Evolutionary conservation across 1,284 basidiomycete species (phyloP).

Genomic region (Neonothopanus nambi): DNA sequence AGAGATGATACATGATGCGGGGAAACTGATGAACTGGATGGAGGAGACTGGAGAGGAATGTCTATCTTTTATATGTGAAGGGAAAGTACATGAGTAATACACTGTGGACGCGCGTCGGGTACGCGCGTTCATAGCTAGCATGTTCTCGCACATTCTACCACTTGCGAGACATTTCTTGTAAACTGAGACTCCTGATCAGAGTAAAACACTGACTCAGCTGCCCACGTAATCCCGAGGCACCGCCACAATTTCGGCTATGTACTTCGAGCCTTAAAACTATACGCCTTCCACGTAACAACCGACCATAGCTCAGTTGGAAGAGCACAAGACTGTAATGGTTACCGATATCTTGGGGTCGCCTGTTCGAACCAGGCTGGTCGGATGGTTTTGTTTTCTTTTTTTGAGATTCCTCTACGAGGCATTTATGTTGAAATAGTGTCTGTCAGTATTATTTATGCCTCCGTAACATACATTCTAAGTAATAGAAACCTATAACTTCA

Average conservation of each 20-base stretch:
- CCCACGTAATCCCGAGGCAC: background rate
- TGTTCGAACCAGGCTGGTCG: constrained; percentile 16
- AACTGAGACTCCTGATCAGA: constrained; percentile 2
- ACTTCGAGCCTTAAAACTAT: too few relatives aligned
- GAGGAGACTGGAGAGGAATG: background rate
- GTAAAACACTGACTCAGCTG: background rate
- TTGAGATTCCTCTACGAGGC: too few relatives aligned
- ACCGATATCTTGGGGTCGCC: constrained; percentile 12
- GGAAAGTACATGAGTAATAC: constrained; percentile 7
- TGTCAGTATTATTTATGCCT: too few relatives aligned
- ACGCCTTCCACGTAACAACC: constrained; percentile 21
- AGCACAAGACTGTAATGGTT: constrained; percentile 45
- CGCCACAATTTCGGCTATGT: too few relatives aligned
- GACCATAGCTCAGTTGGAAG: constrained; percentile 49
- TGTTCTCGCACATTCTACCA: constrained; percentile 2
- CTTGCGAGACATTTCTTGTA: background rate
- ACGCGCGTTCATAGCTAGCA: constrained; percentile 11
- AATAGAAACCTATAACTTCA: too few relatives aligned
- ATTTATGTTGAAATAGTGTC: too few relatives aligned
- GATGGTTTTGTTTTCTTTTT: background rate
- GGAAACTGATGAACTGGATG: constrained; percentile 2
- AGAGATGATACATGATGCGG: constrained; percentile 1
- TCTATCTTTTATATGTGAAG: constrained; percentile 9
- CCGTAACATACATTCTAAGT: too few relatives aligned
- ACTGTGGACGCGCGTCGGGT: constrained; percentile 9